Conservation (phyloP, 345 rosid genomes). For the Dovyalis caffra region DNA sequence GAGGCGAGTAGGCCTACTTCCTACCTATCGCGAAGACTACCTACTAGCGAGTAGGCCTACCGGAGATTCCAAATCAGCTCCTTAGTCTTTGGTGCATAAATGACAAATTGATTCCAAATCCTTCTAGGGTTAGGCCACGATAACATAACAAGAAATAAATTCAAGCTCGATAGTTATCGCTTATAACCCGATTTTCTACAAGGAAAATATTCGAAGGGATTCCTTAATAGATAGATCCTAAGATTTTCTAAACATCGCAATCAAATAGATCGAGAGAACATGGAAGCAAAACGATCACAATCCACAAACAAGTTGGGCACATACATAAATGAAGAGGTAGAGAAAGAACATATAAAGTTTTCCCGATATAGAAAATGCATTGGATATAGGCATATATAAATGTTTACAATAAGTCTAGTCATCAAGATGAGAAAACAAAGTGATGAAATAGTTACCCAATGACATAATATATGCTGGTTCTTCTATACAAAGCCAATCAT, state of each 20-base stretch:
- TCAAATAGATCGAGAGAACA: not conserved
- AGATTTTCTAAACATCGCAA: not conserved
- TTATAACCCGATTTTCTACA: not conserved
- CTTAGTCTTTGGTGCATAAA: no score
- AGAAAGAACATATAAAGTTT: not conserved
- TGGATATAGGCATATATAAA: not conserved
- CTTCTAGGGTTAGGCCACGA: not conserved
- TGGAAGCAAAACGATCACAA: not conserved
- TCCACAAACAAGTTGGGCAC: not conserved
- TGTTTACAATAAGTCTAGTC: not conserved
- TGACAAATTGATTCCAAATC: not conserved
- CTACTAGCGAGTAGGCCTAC: no score
- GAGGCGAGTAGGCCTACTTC: no score
- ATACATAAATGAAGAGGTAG: not conserved
- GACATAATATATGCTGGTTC: constrained; percentile 85
- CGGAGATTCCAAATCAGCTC: no score
- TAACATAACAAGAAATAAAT: not conserved
- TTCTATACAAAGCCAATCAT: constrained; percentile 82
- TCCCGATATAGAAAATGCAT: not conserved
- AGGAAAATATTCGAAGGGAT: not conserved
- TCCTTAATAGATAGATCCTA: not conserved
- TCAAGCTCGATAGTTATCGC: not conserved
- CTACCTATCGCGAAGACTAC: no score
- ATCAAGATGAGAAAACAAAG: constrained; percentile 1
- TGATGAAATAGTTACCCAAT: constrained; percentile 55